A percentile compares a stretch with the other conserved stretches of the same genome.
phyloP scores from a whole-genome alignment of 495 filamentous ascomycete genomes.

The Trichodelitschia bisporula region DNA sequence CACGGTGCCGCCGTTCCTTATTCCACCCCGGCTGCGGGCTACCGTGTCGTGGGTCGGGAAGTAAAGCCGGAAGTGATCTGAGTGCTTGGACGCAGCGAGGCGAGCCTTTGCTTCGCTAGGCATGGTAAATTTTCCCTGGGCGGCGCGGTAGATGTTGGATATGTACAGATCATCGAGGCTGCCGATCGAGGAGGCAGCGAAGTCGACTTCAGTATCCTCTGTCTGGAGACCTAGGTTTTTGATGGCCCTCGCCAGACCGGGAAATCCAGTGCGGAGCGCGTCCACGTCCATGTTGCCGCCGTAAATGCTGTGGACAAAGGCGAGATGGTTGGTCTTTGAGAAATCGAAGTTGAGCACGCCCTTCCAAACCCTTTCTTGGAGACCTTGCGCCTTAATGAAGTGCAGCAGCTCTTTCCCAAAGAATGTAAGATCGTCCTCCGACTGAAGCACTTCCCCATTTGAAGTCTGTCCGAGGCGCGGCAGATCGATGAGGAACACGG shows the following conservation, averaged over 20 bases:
- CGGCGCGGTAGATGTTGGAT: constrained; percentile 31
- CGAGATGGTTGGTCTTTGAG: constrained; percentile 33
- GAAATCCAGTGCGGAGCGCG: constrained; percentile 40
- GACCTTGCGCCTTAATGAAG: constrained; percentile 41
- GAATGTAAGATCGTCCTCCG: constrained; percentile 19
- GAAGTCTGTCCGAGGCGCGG: constrained; percentile 22
- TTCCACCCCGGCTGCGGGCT: constrained; percentile 29
- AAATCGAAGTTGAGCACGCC: constrained; percentile 53
- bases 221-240: constrained; percentile 25
- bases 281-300: constrained; percentile 23
- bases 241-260: constrained; percentile 39
- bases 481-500: constrained; percentile 66
- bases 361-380: constrained; percentile 34
- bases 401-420: constrained; percentile 49
- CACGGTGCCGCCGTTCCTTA: constrained; percentile 45
- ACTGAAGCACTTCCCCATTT: constrained; percentile 9
- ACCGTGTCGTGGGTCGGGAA: constrained; percentile 67
- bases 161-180: constrained; percentile 43
- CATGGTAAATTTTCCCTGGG: constrained; percentile 3
- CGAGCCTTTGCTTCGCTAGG: constrained; percentile 19
- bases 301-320: constrained; percentile 61
- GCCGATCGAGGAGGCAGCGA: constrained; percentile 50
- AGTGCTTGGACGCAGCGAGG: too few species aligned
- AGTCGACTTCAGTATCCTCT: constrained; percentile 17
- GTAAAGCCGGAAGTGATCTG: constrained; percentile 43